Percentiles rank a stretch among this genome's conserved stretches.
Conservation (phyloP, 192 early-diverging fungal genomes). For the Umbelopsis sp. region DNA sequence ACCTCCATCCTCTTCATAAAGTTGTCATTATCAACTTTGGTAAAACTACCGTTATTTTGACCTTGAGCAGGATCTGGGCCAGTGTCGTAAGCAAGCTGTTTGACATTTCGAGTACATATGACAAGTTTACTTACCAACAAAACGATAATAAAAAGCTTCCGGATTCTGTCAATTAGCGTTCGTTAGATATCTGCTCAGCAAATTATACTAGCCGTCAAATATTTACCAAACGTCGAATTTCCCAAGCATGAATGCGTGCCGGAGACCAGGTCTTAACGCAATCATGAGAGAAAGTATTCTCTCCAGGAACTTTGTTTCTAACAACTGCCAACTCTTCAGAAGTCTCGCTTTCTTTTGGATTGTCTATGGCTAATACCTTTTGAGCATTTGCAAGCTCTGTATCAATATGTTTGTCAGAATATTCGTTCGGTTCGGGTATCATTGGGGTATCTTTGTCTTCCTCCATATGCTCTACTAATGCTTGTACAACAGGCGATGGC, state of each 20-base stretch:
- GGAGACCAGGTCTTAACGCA: constrained; percentile 49
- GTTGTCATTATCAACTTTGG: constrained; percentile 40
- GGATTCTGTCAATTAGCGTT: constrained; percentile 34
- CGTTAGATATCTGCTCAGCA: neutral
- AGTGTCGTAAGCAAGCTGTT: neutral
- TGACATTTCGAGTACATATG: no score
- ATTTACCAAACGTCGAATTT: constrained; percentile 33
- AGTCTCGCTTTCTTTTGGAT: neutral
- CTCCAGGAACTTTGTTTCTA: constrained; percentile 26
- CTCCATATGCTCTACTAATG: neutral
- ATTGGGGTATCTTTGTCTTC: constrained; percentile 10
- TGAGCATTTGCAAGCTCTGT: neutral
- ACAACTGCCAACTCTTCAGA: neutral
- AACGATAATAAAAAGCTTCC: constrained; percentile 59
- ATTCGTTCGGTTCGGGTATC: neutral
- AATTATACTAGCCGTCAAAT: neutral
- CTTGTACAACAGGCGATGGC: constrained; percentile 8
- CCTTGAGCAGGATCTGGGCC: constrained; percentile 50
- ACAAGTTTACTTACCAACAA: constrained; percentile 45
- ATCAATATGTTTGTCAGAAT: neutral
- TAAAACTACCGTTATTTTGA: constrained; percentile 56
- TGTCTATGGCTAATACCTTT: neutral
- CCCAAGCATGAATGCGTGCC: constrained; percentile 56
- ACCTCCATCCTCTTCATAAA: constrained; percentile 56
- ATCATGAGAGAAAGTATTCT: constrained; percentile 47